Base-by-base conservation (phyloP, 1,284 basidiomycete species). In the Bjerkandera adusta region DNA sequence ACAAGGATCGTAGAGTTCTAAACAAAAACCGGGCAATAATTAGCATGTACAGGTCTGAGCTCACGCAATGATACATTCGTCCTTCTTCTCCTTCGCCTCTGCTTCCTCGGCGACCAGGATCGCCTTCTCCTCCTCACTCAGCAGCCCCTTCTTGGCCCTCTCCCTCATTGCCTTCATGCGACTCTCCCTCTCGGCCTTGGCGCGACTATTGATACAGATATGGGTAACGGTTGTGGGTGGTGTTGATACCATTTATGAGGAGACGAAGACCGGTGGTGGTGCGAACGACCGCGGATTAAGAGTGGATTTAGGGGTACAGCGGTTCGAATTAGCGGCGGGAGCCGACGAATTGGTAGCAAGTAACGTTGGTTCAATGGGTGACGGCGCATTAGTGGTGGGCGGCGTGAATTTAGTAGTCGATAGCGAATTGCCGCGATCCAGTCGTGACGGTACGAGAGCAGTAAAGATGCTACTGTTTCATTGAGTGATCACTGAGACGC, bases 131-230 rank as follows among this genome's bases (percentile, higher is more conserved):
- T 69, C 67, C 36, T 68, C 66, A n/a, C 60, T 69, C 37, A 69
- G 54, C 58, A 84, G 72, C 35, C 87, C 86, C 63, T 84, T 89
- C 72, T 74, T 76, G 4, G 79, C 83, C 22, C 86, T 76, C 48
- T 75, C 81, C 57, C 75, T 68, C 77, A 89, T 79, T 1, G 81
- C 85, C 60, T 76, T 79, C 50, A 76, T 61, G 56, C 72, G 71
- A 57, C 84, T 86, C 57, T 81, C 81, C 58, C 75, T 72, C 64
- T 89, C 86, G 8, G 79, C 81, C 66, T 70, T 81, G 27, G 85
- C 83, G 18, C 85, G 84, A 55, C 86, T n/a, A n/a, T 89, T 37
- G 45, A n/a, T 22, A 47, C 25, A 41, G 35, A 55, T 54, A 59
- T 36, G 26, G 50, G 58, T 58, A 60, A 49, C 60, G 43, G 43